Conservation (phyloP, 352 stramenopile species). For the Vaucheria bursata region DNA sequence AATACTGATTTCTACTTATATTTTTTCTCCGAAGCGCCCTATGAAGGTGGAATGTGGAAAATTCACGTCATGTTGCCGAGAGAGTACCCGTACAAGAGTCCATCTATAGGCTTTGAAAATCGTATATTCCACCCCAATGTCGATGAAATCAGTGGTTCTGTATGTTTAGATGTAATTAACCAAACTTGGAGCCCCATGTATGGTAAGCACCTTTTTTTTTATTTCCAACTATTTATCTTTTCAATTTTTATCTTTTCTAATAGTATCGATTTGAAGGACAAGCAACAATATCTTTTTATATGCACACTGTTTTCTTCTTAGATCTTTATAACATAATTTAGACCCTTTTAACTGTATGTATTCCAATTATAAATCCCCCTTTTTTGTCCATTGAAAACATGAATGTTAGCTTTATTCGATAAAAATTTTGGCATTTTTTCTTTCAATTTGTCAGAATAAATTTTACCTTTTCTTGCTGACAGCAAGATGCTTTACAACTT, state of each 20-base stretch:
- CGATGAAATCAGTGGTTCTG: constrained; percentile 81
- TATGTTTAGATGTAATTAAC: constrained; percentile 86
- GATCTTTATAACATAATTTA: too few relatives aligned
- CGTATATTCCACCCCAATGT: constrained; percentile 85
- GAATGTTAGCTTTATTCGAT: too few relatives aligned
- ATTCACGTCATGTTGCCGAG: constrained; percentile 79
- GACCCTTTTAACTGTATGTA: too few relatives aligned
- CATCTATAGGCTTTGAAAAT: constrained; percentile 81
- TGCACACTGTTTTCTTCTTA: too few relatives aligned
- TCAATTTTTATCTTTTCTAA: not conserved
- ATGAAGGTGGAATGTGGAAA: constrained; percentile 80
- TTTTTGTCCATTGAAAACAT: too few relatives aligned
- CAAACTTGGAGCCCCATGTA: constrained; percentile 88
- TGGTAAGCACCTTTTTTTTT: constrained; percentile 56
- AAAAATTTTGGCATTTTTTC: too few relatives aligned
- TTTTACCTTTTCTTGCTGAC: too few relatives aligned
- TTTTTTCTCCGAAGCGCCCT: constrained; percentile 58
- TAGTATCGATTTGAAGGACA: too few relatives aligned
- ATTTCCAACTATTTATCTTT: too few relatives aligned
- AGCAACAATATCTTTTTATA: too few relatives aligned
- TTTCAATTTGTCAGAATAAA: too few relatives aligned
- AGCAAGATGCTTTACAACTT: not conserved
- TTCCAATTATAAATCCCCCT: too few relatives aligned
- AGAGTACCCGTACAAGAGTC: constrained; percentile 83
- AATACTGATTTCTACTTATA: not conserved